A percentile compares a stretch with the other conserved stretches of the same genome.
Conservation (phyloP, 225 moss, liverwort and hornwort genomes). For the Pleurozium schreberi region DNA sequence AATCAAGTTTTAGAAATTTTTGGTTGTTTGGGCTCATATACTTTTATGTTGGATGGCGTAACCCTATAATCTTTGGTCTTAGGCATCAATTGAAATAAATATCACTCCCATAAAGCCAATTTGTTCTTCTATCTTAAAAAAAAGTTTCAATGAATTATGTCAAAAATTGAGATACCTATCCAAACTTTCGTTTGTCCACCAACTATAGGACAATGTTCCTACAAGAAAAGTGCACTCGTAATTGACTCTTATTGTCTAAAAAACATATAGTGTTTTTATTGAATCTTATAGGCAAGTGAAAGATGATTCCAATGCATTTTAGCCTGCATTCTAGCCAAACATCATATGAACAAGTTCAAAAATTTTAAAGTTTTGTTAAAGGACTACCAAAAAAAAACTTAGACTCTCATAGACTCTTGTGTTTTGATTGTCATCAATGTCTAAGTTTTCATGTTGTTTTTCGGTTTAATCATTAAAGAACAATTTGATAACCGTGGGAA, state of each 20-base stretch:
- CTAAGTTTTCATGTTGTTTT: no score
- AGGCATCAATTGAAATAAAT: neutral
- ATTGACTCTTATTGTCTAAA: neutral
- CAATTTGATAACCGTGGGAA: no score
- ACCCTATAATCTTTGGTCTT: neutral
- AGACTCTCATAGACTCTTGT: rapidly evolving
- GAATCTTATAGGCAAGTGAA: neutral
- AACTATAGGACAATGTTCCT: neutral
- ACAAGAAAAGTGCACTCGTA: neutral
- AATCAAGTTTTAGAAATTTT: neutral
- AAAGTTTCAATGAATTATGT: neutral
- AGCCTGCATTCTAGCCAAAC: no score
- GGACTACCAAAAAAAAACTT: no score
- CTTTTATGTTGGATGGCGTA: neutral
- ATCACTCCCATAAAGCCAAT: neutral
- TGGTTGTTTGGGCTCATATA: rapidly evolving
- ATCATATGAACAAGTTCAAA: no score
- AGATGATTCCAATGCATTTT: neutral
- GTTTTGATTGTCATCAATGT: neutral
- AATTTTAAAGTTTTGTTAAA: no score
- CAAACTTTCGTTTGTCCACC: neutral
- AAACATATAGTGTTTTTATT: neutral
- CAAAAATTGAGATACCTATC: neutral
- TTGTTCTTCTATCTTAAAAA: neutral
- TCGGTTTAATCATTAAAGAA: no score